phyloP scores from a whole-genome alignment of 805 yeast species.

The Barnettozyma vustinii region DNA sequence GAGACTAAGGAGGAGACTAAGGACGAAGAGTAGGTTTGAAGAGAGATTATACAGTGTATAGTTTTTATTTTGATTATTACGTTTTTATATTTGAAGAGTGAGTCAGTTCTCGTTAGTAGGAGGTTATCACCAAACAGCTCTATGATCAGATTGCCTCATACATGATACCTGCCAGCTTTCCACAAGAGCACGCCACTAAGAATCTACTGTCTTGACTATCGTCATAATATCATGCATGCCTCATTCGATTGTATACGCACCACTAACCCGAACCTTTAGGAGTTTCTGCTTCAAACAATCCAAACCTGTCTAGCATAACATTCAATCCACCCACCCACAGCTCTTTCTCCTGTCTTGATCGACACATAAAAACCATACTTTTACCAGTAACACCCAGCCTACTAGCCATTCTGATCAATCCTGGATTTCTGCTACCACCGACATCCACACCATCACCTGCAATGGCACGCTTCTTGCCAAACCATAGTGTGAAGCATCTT shows the following conservation, averaged over 20 bases:
- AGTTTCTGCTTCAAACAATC: constrained; percentile 1
- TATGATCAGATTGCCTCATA: too few species aligned
- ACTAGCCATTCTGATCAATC: constrained; percentile 39
- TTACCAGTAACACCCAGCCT: constrained; percentile 64
- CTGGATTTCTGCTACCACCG: constrained; percentile 31
- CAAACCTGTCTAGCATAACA: constrained; percentile 32
- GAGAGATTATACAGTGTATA: constrained; percentile 4
- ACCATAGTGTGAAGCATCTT: constrained; percentile 82
- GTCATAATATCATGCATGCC: too few species aligned
- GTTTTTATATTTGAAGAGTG: constrained; percentile 1
- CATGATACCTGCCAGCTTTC: too few species aligned
- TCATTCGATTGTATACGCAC: too few species aligned
- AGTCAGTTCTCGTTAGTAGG: background rate
- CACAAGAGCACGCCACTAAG: too few species aligned
- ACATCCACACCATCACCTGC: constrained; percentile 17
- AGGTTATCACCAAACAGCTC: too few species aligned
- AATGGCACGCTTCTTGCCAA: constrained; percentile 55
- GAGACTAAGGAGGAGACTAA: constrained; percentile 33
- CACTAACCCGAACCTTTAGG: background rate
- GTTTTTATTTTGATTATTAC: constrained; percentile 5
- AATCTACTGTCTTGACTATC: too few species aligned
- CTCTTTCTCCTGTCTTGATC: constrained; percentile 80
- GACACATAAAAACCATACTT: constrained; percentile 69
- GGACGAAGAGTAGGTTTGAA: constrained; percentile 24
- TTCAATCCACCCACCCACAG: constrained; percentile 56